A percentile compares a stretch with the other conserved stretches of the same genome.
Conservation (phyloP, 257 asterid species). For the Cynanchum wilfordii region DNA sequence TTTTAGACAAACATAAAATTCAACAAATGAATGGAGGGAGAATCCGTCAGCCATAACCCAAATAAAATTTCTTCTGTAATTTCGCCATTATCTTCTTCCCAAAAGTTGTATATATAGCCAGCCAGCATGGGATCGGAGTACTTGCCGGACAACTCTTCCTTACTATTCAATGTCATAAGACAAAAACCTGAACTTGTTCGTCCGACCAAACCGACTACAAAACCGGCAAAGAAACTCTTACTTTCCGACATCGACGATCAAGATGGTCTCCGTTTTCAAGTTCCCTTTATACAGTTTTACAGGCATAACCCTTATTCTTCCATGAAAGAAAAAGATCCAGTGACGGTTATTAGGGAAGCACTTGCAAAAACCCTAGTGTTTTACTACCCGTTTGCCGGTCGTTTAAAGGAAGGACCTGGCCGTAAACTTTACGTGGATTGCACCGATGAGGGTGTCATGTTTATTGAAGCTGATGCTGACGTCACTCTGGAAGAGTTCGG, state of each 20-base stretch:
- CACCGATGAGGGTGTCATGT: too few species aligned
- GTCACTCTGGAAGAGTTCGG: conserved; percentile 37
- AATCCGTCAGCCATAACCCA: too few species aligned
- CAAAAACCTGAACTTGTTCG: conserved; percentile 34
- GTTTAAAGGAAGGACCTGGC: conserved; percentile 27
- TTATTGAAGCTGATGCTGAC: too few species aligned
- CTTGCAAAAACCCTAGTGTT: conserved; percentile 43
- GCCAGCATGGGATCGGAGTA: too few species aligned
- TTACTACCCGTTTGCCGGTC: conserved; percentile 70
- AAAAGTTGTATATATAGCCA: too few species aligned
- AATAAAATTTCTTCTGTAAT: too few species aligned
- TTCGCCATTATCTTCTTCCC: too few species aligned
- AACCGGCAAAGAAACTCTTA: not conserved
- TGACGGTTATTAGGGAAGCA: conserved; percentile 40
- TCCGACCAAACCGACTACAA: conserved; percentile 46
- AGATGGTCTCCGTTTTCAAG: conserved; percentile 50
- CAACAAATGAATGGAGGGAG: too few species aligned
- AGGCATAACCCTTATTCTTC: conserved; percentile 11
- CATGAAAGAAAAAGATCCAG: conserved; percentile 38
- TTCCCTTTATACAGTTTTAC: conserved; percentile 53
- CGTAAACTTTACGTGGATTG: too few species aligned
- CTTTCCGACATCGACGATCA: conserved; percentile 66
- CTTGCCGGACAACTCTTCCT: not conserved
- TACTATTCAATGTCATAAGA: conserved; percentile 37
- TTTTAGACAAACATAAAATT: too few species aligned